Evolutionary conservation across 108 stramenopile genomes (phyloP), one percentile per base, ranked within the genome.

Genomic region (Cyclostephanos tholiformis): DNA sequence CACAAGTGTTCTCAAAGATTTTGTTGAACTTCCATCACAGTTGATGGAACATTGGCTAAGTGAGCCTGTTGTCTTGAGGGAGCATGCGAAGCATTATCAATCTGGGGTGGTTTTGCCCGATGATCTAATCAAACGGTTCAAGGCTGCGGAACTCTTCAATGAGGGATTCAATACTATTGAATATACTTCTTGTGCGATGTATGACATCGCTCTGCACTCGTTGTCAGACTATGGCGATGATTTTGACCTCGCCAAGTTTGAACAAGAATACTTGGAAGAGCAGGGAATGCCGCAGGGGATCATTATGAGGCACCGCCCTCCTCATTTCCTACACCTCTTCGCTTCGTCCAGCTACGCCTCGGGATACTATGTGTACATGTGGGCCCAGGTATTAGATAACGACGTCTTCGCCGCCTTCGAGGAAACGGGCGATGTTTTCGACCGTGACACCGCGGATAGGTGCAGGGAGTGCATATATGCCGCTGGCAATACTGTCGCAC

Each of bases 31-130:
- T 0, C 91, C 89, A 2, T 88, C 89, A 4, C 91, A 92, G 74
- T 77, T 92, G 17, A 90, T 90, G 89, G 91, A 92, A 63, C 86
- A 90, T 63, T 92, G 91, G 91, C 62, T 92, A 6, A 82, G 79
- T 27, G 75, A 89, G 59, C 85, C 82, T 23, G 70, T 75, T 48
- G 87, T 92, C 17, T 62, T 92, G 56, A 85, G 87, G 53, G 60
- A 87, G 46, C 87, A 85, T 66, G 85, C 86, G 6, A 74, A 82
- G 30, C 91, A 92, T 57, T 84, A 82, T 53, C 48, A 89, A 67
- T 90, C 86, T 32, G 87, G 85, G 20, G 86, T 90, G 69, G 41
- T 79, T 1, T 71, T 92, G 23, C 91, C 91, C 1, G 87, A 87
- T 52, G 87, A 92, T 2, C 74, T 92, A 7, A 41, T 92, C 41